Conservation (phyloP, 306 rosid species). For the Gillenia trifoliata region DNA sequence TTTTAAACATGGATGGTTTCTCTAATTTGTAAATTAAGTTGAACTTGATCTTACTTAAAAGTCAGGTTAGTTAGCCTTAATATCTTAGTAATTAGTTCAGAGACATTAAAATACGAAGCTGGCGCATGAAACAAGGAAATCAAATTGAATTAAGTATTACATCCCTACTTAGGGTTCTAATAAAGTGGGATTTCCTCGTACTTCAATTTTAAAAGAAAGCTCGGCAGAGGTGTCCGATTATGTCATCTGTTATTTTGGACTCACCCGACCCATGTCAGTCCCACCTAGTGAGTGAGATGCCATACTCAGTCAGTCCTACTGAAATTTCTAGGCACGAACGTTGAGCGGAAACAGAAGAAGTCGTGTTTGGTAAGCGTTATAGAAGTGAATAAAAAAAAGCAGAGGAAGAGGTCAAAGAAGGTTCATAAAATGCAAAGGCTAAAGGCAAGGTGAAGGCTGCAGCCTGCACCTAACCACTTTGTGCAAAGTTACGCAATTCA, state of each 20-base stretch:
- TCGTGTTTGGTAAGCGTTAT: constrained; percentile 12
- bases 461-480: constrained; percentile 32
- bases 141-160: constrained; percentile 1
- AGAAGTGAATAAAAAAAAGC: neutral
- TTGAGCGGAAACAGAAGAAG: constrained; percentile 16
- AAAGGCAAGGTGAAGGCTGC: neutral
- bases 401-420: constrained; percentile 8
- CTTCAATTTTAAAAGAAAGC: neutral
- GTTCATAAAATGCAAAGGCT: constrained; percentile 9
- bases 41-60: neutral
- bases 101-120: neutral
- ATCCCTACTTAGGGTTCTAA: neutral
- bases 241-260: too few relatives aligned
- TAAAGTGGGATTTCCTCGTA: constrained; percentile 1
- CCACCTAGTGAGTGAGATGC: too few relatives aligned
- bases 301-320: too few relatives aligned
- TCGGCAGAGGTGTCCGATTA: too few relatives aligned
- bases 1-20: constrained; percentile 11
- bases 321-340: neutral
- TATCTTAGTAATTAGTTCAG: neutral
- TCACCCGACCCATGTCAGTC: too few relatives aligned
- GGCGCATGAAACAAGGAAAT: constrained; percentile 14
- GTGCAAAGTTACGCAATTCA: constrained; percentile 24
- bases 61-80: neutral
- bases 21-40: constrained; percentile 1